Conservation (phyloP, 805 yeast genomes). For the Brettanomyces naardenensis region DNA sequence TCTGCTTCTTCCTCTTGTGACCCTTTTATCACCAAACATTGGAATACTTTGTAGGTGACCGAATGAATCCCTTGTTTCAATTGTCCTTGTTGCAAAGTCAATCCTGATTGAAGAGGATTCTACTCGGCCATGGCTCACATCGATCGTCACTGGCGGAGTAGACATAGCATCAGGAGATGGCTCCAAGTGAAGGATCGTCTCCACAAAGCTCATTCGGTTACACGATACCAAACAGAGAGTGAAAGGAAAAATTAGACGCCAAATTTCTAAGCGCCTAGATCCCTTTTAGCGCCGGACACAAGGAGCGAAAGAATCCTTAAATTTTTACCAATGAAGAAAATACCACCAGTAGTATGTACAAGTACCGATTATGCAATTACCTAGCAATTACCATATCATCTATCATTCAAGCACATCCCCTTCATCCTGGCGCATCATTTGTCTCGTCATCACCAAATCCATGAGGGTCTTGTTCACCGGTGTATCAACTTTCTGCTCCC, state of each 20-base stretch:
- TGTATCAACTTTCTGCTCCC: not conserved
- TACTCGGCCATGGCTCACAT: not conserved
- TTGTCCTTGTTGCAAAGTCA: not conserved
- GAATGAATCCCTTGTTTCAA: not conserved
- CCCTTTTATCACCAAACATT: too few relatives aligned
- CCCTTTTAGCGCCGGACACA: too few relatives aligned
- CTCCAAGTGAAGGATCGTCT: not conserved
- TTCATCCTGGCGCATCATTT: not conserved
- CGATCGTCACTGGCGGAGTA: not conserved
- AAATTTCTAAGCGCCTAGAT: too few relatives aligned
- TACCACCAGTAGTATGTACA: too few relatives aligned
- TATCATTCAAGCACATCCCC: too few relatives aligned
- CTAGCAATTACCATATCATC: too few relatives aligned
- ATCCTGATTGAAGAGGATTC: not conserved
- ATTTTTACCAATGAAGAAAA: too few relatives aligned
- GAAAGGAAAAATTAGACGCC: too few relatives aligned
- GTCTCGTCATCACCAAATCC: not conserved
- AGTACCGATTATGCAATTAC: too few relatives aligned
- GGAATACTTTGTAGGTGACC: too few relatives aligned
- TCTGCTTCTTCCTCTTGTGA: too few relatives aligned
- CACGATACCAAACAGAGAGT: not conserved
- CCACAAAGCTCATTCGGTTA: not conserved
- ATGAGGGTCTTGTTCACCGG: slow-evolving; percentile 4
- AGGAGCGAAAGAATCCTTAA: too few relatives aligned
- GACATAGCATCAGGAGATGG: not conserved